phyloP scores from a whole-genome alignment of 2,329 filamentous ascomycete species.

The Tolypocladium tropicale region DNA sequence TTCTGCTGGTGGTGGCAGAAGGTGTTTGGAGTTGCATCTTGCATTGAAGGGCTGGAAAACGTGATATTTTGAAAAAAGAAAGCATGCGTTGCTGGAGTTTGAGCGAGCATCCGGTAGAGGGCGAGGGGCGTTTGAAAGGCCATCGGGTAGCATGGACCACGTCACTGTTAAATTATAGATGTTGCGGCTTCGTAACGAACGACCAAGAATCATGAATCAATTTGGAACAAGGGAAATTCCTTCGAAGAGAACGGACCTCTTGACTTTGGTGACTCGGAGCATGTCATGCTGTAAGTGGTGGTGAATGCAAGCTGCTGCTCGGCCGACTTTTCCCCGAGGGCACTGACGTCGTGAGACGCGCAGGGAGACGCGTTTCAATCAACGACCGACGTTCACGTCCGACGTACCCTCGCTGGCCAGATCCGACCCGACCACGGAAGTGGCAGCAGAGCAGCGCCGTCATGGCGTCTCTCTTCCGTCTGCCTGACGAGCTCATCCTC shows the following conservation, averaged over 20 bases:
- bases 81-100: background rate
- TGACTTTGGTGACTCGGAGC: background rate
- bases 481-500: constrained; percentile 41
- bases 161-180: background rate
- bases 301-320: background rate
- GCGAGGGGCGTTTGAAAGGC: background rate
- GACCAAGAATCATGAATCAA: background rate
- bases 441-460: constrained; percentile 8
- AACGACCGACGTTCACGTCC: background rate
- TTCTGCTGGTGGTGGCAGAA: constrained; percentile 25
- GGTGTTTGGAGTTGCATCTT: constrained; percentile 2
- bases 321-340: background rate
- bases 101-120: background rate
- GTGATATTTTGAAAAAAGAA: constrained; percentile 15
- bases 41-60: background rate
- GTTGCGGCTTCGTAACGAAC: background rate
- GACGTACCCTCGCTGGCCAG: background rate
- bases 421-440: background rate
- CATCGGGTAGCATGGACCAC: background rate
- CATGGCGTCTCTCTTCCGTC: constrained; percentile 34
- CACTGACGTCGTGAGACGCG: background rate
- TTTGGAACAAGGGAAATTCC: background rate
- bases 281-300: background rate
- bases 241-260: background rate
- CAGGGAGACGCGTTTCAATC: background rate